These are phyloP conservation scores for Pleurotus sapidus DNA, from an alignment of 768 basidiomycete species.

Conservation along the genomic window DNA sequence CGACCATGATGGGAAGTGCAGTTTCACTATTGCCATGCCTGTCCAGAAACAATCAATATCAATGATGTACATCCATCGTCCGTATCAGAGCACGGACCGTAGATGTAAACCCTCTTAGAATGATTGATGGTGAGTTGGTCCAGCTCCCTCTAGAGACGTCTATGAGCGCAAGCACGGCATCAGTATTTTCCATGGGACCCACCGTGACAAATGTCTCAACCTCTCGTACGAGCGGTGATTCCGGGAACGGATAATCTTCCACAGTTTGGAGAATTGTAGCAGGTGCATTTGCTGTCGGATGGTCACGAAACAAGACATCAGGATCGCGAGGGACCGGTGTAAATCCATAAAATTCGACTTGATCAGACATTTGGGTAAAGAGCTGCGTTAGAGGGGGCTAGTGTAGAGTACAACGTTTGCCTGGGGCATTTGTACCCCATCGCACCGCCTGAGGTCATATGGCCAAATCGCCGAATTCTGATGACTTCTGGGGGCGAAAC, in stretches of 20 bases:
- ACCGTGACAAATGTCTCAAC: slow-evolving; percentile 39
- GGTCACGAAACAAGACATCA: slow-evolving; percentile 42
- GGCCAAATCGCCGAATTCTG: no score
- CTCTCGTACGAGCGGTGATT: slow-evolving; percentile 33
- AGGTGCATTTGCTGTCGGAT: slow-evolving; percentile 37
- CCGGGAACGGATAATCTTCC: slow-evolving; percentile 39
- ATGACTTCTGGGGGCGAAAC: no score
- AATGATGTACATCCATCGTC: not conserved
- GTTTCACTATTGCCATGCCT: slow-evolving; percentile 46
- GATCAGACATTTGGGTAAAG: slow-evolving; percentile 7
- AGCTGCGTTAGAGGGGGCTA: not conserved
- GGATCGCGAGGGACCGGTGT: slow-evolving; percentile 47
- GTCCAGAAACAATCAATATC: not conserved
- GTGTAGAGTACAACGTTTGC: not conserved
- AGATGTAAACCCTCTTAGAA: slow-evolving; percentile 46
- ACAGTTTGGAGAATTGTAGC: slow-evolving; percentile 40
- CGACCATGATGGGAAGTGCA: slow-evolving; percentile 45
- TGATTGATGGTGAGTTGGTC: slow-evolving; percentile 46
- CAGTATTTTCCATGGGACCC: slow-evolving; percentile 2
- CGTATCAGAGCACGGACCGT: slow-evolving; percentile 29
- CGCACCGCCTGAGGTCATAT: no score
- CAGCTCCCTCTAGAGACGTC: slow-evolving; percentile 33
- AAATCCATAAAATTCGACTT: slow-evolving; percentile 41
- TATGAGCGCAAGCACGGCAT: not conserved
- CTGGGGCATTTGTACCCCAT: slow-evolving; percentile 1